phyloP scores from a whole-genome alignment of 331 rosid genomes.

The Saraca asoca region DNA sequence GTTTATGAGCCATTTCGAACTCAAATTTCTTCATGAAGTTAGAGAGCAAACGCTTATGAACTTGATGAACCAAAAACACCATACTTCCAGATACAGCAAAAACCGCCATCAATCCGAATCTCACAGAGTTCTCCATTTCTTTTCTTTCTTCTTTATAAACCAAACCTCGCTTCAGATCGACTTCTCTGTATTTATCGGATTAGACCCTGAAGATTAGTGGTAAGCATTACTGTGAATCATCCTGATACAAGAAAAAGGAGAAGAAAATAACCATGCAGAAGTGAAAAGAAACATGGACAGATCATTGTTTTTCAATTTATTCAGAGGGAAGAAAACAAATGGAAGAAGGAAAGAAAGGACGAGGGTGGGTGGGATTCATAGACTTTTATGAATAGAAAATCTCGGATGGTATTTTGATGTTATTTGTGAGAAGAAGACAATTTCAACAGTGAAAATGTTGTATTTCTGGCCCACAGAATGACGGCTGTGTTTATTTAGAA shows the following conservation, averaged over 20 bases:
- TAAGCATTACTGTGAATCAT: no score
- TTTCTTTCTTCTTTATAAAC: not conserved
- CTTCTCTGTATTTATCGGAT: not conserved
- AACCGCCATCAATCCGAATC: constrained; percentile 75
- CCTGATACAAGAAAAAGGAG: no score
- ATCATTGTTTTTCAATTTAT: no score
- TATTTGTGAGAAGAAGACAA: not conserved
- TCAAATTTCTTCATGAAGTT: constrained; percentile 73
- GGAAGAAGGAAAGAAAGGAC: no score
- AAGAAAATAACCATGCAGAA: no score
- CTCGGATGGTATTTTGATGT: not conserved
- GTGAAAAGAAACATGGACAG: no score
- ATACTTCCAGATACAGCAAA: constrained; percentile 80
- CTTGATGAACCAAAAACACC: constrained; percentile 64
- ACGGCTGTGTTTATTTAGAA: not conserved
- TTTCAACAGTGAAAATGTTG: constrained; percentile 14
- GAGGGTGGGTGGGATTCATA: no score
- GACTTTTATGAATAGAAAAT: no score
- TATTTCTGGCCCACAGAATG: not conserved
- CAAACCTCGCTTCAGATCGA: constrained; percentile 27
- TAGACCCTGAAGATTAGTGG: not conserved
- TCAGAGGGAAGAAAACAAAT: no score
- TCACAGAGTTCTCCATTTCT: constrained; percentile 55
- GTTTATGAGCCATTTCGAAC: constrained; percentile 37
- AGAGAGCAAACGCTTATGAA: constrained; percentile 70